Evolutionary conservation across 176 grass and related monocot species (phyloP).

Genomic region (Tillandsia fasciculata): DNA sequence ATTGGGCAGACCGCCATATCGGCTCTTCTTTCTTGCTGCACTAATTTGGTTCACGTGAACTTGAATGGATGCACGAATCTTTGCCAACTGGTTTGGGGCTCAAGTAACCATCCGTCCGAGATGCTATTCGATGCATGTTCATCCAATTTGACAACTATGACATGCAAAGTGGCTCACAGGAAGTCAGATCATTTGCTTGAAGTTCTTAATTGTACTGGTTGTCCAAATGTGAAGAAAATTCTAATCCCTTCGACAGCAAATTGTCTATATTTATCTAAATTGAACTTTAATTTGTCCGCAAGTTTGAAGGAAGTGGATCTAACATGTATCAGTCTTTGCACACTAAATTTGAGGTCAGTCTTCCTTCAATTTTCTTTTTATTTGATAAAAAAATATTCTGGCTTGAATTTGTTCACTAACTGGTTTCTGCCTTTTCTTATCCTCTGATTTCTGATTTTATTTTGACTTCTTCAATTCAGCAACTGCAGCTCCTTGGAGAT

Average conservation of each 20-base stretch:
- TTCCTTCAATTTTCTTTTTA: background rate
- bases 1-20: constrained; percentile 70
- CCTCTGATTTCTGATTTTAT: background rate
- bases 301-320: constrained; percentile 96
- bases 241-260: constrained; percentile 56
- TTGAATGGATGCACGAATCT: constrained; percentile 87
- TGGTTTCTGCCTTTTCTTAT: background rate
- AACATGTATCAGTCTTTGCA: constrained; percentile 55
- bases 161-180: constrained; percentile 21
- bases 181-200: constrained; percentile 49
- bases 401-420: background rate
- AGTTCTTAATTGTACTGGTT: constrained; percentile 88
- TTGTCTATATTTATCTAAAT: constrained; percentile 64
- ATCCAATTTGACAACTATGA: constrained; percentile 21
- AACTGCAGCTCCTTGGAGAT: constrained; percentile 77
- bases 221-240: constrained; percentile 89
- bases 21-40: constrained; percentile 63
- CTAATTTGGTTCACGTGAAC: constrained; percentile 83
- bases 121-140: constrained; percentile 37
- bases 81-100: constrained; percentile 65
- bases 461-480: constrained; percentile 33
- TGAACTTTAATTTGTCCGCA: constrained; percentile 85
- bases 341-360: constrained; percentile 76
- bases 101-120: constrained; percentile 28
- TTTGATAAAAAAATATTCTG: background rate